Evolutionary conservation across 1,139 yeast genomes (phyloP).

Genomic region (Scheffersomyces illinoinensis): DNA sequence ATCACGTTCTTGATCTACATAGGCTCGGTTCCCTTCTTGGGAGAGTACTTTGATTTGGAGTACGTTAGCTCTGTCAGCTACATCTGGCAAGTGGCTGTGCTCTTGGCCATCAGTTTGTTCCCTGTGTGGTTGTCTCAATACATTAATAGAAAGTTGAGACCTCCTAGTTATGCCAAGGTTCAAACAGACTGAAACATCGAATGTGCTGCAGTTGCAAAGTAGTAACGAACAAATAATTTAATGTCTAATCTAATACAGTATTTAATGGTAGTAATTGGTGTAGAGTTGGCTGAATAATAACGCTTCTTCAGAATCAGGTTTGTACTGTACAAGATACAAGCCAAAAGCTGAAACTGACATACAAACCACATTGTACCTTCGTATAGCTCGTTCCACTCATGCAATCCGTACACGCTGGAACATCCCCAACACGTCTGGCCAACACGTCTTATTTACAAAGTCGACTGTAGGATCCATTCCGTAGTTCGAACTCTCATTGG

Average conservation of each 20-base stretch:
- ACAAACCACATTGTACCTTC: not conserved
- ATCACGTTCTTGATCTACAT: conserved; percentile 68
- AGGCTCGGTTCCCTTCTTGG: conserved; percentile 76
- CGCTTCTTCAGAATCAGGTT: not conserved
- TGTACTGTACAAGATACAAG: too few relatives aligned
- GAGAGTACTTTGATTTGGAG: conserved; percentile 77
- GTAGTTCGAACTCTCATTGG: not conserved
- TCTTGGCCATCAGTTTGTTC: conserved; percentile 68
- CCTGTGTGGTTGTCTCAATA: conserved; percentile 90
- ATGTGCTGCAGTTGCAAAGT: not conserved
- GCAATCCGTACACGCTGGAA: not conserved
- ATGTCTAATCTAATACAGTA: not conserved
- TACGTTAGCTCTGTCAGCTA: conserved; percentile 62
- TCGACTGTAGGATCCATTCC: not conserved
- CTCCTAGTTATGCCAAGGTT: conserved; percentile 98
- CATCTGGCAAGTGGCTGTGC: conserved; percentile 67
- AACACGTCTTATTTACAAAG: not conserved
- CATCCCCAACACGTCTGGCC: not conserved
- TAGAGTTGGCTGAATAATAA: not conserved
- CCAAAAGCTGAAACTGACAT: too few relatives aligned
- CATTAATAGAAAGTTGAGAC: conserved; percentile 72
- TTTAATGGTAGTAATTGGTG: not conserved
- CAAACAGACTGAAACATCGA: conserved; percentile 53
- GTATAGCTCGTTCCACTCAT: not conserved
- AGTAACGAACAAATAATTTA: not conserved